These are phyloP conservation scores for Tricholoma matsutake DNA, from an alignment of 768 basidiomycete genomes.

Conservation along the genomic window DNA sequence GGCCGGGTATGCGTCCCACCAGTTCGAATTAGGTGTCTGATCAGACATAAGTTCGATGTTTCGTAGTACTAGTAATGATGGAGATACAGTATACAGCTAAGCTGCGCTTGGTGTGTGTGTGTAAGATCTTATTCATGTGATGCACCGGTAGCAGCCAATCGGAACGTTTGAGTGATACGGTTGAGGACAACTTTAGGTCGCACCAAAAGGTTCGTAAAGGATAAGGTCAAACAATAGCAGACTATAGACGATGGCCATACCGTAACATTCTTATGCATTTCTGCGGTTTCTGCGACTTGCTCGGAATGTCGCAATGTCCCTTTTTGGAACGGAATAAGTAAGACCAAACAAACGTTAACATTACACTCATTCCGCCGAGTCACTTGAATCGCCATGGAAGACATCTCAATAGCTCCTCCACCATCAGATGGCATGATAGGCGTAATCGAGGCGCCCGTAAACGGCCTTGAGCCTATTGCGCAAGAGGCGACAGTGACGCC, in stretches of 20 bases:
- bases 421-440: slow-evolving; percentile 30
- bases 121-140: neutral
- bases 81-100: neutral
- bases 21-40: slow-evolving; percentile 19
- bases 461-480: slow-evolving; percentile 14
- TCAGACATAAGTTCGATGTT: neutral
- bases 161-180: too few relatives aligned
- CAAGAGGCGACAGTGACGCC: slow-evolving; percentile 5
- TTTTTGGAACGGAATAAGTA: slow-evolving; percentile 10
- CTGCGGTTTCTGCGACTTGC: too few relatives aligned
- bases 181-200: too few relatives aligned
- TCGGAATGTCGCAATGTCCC: too few relatives aligned
- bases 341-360: slow-evolving; percentile 7
- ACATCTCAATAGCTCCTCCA: slow-evolving; percentile 26
- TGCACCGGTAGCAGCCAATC: too few relatives aligned
- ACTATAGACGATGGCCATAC: too few relatives aligned
- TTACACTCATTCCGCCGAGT: neutral
- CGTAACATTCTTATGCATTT: too few relatives aligned
- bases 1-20: slow-evolving; percentile 55
- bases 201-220: too few relatives aligned
- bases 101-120: too few relatives aligned
- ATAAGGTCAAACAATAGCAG: too few relatives aligned
- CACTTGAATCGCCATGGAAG: slow-evolving; percentile 22
- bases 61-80: neutral
- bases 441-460: slow-evolving; percentile 17